phyloP scores from a whole-genome alignment of 2,329 filamentous ascomycete species.

The Phialophora expanda region DNA sequence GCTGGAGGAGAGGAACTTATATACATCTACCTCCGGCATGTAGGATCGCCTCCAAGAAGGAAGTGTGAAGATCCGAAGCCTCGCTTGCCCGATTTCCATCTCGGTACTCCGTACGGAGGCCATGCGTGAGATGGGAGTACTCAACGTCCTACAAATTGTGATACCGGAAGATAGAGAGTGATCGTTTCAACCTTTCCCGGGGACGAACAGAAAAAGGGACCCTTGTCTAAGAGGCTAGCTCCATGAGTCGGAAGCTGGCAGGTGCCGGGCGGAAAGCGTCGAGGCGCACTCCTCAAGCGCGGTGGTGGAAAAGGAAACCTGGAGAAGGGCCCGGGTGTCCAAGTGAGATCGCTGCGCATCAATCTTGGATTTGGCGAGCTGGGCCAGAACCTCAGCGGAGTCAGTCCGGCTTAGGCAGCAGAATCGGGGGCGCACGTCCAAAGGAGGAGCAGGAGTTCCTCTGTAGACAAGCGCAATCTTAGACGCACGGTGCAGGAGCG shows the following conservation, averaged over 20 bases:
- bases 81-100: slow-evolving; percentile 15
- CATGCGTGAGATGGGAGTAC: slow-evolving; percentile 2
- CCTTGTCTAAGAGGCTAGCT: not conserved
- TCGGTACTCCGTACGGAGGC: slow-evolving; percentile 20
- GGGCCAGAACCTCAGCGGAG: slow-evolving; percentile 6
- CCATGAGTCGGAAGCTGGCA: slow-evolving; percentile 14
- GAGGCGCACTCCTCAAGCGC: not conserved
- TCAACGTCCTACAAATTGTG: slow-evolving; percentile 33
- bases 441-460: not conserved
- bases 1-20: slow-evolving; percentile 18
- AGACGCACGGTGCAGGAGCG: slow-evolving; percentile 16
- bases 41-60: slow-evolving; percentile 22
- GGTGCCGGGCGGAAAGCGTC: slow-evolving; percentile 7
- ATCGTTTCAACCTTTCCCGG: slow-evolving; percentile 29
- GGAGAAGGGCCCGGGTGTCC: not conserved
- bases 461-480: slow-evolving; percentile 16
- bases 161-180: slow-evolving; percentile 27
- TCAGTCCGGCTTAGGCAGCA: not conserved
- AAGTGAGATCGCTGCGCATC: slow-evolving; percentile 2
- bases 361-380: slow-evolving; percentile 6
- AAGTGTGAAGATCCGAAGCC: slow-evolving; percentile 33
- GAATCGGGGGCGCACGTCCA: not conserved
- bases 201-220: slow-evolving; percentile 12
- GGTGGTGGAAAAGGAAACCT: not conserved
- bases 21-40: slow-evolving; percentile 21